Evolutionary conservation across 371 early-diverging fungal genomes (phyloP).

Genomic region (Rhizopus microsporus): DNA sequence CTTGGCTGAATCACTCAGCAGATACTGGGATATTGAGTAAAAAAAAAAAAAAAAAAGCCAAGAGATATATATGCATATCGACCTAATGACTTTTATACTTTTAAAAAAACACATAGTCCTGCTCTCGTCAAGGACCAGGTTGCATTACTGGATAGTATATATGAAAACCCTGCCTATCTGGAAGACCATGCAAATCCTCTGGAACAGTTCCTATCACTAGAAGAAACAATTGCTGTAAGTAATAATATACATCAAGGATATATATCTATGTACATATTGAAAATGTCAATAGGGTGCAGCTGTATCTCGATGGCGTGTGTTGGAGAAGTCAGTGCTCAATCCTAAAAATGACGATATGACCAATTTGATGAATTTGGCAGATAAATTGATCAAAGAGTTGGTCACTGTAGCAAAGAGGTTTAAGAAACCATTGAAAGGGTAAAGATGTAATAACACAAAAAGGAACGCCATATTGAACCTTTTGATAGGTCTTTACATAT

Average conservation of each 20-base stretch:
- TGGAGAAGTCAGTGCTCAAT: constrained; percentile 38
- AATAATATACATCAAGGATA: not conserved
- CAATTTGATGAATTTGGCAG: constrained; percentile 45
- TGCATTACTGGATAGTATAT: constrained; percentile 47
- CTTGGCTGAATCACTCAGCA: constrained; percentile 40
- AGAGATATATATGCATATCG: not conserved
- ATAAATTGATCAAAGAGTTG: constrained; percentile 49
- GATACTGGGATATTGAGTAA: constrained; percentile 51
- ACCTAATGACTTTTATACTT: not conserved
- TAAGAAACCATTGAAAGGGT: constrained; percentile 48
- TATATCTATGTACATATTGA: not conserved
- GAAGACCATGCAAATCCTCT: constrained; percentile 46
- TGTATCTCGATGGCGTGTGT: constrained; percentile 47
- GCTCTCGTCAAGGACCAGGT: constrained; percentile 43
- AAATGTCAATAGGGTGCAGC: constrained; percentile 49
- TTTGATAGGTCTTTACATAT: constrained; percentile 33
- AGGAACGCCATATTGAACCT: not conserved
- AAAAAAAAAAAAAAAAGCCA: not conserved
- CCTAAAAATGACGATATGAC: constrained; percentile 37
- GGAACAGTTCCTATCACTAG: constrained; percentile 35
- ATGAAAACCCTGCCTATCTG: constrained; percentile 51
- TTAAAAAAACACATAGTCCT: constrained; percentile 26
- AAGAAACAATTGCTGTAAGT: constrained; percentile 50
- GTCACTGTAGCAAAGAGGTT: constrained; percentile 42
- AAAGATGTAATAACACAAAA: constrained; percentile 6